These are phyloP conservation scores for Komagataea norvegica DNA, from an alignment of 1,139 yeast species.

Conservation along the genomic window DNA sequence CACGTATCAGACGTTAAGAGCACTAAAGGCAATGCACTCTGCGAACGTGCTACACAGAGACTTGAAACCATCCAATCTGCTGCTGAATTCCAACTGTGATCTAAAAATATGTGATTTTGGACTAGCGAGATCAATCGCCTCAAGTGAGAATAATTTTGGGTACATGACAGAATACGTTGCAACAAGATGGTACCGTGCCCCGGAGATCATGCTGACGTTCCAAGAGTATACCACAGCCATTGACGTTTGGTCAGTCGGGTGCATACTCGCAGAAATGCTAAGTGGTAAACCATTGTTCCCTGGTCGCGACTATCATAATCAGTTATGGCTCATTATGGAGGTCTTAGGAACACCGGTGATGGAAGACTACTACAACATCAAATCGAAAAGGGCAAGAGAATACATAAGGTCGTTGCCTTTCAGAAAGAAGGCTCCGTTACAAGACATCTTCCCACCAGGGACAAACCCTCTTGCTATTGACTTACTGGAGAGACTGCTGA, in stretches of 20 bases:
- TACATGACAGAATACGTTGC: conserved; percentile 96
- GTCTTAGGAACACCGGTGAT: conserved; percentile 84
- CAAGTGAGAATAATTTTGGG: conserved; percentile 58
- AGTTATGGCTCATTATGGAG: conserved; percentile 79
- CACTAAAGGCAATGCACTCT: conserved; percentile 83
- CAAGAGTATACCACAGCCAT: conserved; percentile 93
- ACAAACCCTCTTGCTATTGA: conserved; percentile 72
- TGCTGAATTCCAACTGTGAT: conserved; percentile 89
- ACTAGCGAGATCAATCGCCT: conserved; percentile 61
- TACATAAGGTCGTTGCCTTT: conserved; percentile 75
- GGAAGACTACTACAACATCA: conserved; percentile 77
- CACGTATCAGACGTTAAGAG: conserved; percentile 85
- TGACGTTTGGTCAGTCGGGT: conserved; percentile 96
- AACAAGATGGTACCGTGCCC: conserved; percentile 96
- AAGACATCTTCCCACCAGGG: conserved; percentile 46
- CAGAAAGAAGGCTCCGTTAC: conserved; percentile 51
- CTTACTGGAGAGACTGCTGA: conserved; percentile 64
- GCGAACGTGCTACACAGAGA: conserved; percentile 93
- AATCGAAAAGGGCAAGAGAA: conserved; percentile 79
- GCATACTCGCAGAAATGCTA: conserved; percentile 90
- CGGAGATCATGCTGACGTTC: conserved; percentile 92
- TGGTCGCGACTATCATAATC: conserved; percentile 91
- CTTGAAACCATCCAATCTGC: conserved; percentile 82
- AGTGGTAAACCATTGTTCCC: conserved; percentile 87
- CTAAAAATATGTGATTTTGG: conserved; percentile 95